Evolutionary conservation across 345 rosid species (phyloP), one percentile per base, ranked within the genome.

Genomic region (Salix arbutifolia): DNA sequence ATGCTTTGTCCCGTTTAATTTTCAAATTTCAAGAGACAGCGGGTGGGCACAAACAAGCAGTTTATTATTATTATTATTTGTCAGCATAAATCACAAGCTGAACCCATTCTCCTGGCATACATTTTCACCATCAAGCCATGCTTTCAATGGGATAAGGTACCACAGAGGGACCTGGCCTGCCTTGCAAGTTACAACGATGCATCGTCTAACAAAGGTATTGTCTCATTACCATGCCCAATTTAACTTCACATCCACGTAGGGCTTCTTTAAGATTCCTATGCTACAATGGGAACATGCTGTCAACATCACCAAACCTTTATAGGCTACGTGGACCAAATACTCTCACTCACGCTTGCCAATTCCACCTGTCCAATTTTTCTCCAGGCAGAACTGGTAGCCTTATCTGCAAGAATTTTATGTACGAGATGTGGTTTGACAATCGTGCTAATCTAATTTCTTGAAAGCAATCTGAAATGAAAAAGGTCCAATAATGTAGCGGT

Each of bases 261-360:
- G 76, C 66, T 30, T 23, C 67, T 69, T 58, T 56, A 70, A 72
- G 80, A 79, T 74, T 79, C 85, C 70, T 19, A 61, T 18, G 28
- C 77, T 8, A 21, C 74, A 74, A 65, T 18, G 79, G 65, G 62
- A 85, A 74, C 67, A 78, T 56, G 4, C 2, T 18, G 76, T 80
- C 80, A 65, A 50, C 81, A 80, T 78, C 75, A 78, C 48, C 37
- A 14, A 6, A 1, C 18, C 53, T 35, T 23, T 4, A 17, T 31
- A 13, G 76, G 73, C 44, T 31, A 19, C 65, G 69, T 33, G 70
- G 58, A 42, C 30, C 62, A 23, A 50, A 67, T 18, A n/a, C 72
- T 37, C 62, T 80, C 13, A 38, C 2, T 65, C 18, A 18, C 28
- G 62, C 18, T 53, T 69, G 30, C 67, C 48, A 37, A 72, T 50